A percentile compares a stretch with the other conserved stretches of the same genome.
Conservation (phyloP, 2,329 filamentous ascomycete species). For the Cordyceps militaris region DNA sequence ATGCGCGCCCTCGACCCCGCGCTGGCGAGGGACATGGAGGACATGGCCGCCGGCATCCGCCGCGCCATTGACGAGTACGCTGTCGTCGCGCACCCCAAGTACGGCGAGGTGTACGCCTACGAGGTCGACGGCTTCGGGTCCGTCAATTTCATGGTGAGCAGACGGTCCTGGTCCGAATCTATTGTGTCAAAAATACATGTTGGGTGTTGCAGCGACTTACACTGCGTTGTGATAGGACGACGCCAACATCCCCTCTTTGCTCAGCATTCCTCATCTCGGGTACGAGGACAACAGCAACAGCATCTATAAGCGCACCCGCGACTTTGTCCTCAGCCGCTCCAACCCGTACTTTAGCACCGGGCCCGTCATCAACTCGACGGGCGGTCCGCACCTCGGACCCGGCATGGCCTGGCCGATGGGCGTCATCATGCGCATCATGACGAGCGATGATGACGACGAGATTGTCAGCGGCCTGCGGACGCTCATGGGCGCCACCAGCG, state of each 20-base stretch:
- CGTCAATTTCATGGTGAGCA: conserved; percentile 45
- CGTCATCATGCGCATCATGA: conserved; percentile 71
- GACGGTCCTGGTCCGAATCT: too few species aligned
- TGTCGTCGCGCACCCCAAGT: conserved; percentile 53
- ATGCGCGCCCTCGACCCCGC: conserved; percentile 39
- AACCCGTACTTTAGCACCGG: conserved; percentile 67
- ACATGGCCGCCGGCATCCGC: conserved; percentile 49
- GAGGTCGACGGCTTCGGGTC: conserved; percentile 64
- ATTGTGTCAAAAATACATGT: neutral
- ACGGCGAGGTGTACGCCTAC: conserved; percentile 60
- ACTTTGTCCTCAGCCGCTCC: conserved; percentile 62
- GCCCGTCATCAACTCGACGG: conserved; percentile 43
- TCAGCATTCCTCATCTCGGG: conserved; percentile 54
- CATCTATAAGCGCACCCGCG: conserved; percentile 67
- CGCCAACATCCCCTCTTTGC: conserved; percentile 54
- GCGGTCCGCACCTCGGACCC: conserved; percentile 49
- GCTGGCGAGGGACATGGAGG: conserved; percentile 51
- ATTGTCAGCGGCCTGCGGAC: conserved; percentile 58
- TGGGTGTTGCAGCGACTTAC: neutral
- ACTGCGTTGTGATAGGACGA: conserved; percentile 38
- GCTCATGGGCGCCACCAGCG: conserved; percentile 61
- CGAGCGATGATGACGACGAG: conserved; percentile 66
- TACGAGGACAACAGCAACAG: conserved; percentile 50
- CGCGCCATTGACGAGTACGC: conserved; percentile 64
- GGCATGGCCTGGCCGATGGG: conserved; percentile 85